A percentile compares a stretch with the other conserved stretches of the same genome.
Evolutionary conservation across 495 filamentous ascomycete species (phyloP).

Genomic region (Lasiosphaeriaceae sp.): DNA sequence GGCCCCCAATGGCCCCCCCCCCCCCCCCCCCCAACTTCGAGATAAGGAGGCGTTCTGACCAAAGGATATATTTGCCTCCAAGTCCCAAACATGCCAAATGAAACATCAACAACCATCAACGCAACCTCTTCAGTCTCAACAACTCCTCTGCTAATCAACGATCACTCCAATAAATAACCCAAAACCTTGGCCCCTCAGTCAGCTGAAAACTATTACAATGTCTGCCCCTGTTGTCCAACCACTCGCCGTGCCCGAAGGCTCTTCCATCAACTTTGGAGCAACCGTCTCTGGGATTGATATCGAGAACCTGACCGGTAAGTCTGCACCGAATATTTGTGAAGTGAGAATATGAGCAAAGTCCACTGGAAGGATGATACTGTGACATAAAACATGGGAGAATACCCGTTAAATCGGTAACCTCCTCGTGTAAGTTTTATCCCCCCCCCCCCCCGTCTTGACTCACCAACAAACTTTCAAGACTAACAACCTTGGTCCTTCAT

Average conservation of each 20-base stretch:
- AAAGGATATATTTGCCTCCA: too few species aligned
- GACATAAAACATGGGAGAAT: constrained; percentile 35
- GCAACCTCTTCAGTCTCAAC: too few species aligned
- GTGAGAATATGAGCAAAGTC: not conserved
- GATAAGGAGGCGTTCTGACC: too few species aligned
- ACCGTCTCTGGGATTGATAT: constrained; percentile 52
- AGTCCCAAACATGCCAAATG: too few species aligned
- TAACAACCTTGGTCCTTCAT: not conserved
- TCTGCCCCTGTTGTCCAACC: constrained; percentile 32
- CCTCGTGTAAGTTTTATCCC: constrained; percentile 34
- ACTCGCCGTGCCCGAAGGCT: constrained; percentile 41
- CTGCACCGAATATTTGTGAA: not conserved
- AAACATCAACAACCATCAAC: too few species aligned
- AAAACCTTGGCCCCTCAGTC: too few species aligned
- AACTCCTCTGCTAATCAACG: too few species aligned
- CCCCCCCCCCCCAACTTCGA: too few species aligned
- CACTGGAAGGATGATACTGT: constrained; percentile 9
- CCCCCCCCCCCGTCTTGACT: not conserved
- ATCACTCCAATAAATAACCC: too few species aligned
- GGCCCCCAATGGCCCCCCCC: too few species aligned
- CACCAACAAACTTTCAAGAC: not conserved
- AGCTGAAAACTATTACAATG: constrained; percentile 6
- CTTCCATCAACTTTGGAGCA: constrained; percentile 57
- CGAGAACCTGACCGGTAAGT: constrained; percentile 55
- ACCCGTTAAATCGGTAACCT: constrained; percentile 56